A percentile compares a stretch with the other conserved stretches of the same genome.
Evolutionary conservation across 208 protist genomes (phyloP).

Genomic region (Leishmania guyanensis): DNA sequence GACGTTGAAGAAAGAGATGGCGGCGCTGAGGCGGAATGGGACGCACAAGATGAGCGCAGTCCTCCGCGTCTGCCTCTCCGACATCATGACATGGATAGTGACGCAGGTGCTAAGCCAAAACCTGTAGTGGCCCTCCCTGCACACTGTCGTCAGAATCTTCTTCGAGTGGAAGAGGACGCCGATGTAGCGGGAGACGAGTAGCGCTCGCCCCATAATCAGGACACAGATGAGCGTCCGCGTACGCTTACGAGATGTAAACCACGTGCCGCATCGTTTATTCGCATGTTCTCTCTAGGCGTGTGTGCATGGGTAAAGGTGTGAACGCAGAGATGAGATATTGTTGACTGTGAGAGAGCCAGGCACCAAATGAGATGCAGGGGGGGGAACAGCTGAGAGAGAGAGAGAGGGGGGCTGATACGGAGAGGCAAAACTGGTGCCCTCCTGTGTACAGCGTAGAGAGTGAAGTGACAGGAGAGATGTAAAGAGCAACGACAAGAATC

Average conservation of each 20-base stretch:
- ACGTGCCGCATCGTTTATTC: slow-evolving; percentile 43
- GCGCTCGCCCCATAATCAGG: slow-evolving; percentile 38
- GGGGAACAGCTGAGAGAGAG: background rate
- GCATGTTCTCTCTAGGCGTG: background rate
- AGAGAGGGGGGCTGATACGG: background rate
- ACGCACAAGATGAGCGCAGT: slow-evolving; percentile 52
- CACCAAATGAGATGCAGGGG: background rate
- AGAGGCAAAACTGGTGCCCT: background rate
- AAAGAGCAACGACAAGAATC: too few relatives aligned
- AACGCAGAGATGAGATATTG: background rate
- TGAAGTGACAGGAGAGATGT: too few relatives aligned
- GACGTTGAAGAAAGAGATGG: slow-evolving; percentile 57
- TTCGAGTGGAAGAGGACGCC: slow-evolving; percentile 44
- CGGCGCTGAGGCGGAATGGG: slow-evolving; percentile 55
- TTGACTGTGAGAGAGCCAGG: background rate
- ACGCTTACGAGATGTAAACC: slow-evolving; percentile 2
- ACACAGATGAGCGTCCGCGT: slow-evolving; percentile 65
- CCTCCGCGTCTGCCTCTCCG: slow-evolving; percentile 78
- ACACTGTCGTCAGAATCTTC: slow-evolving; percentile 54
- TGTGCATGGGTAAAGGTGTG: background rate
- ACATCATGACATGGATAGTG: slow-evolving; percentile 64
- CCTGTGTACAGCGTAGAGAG: background rate
- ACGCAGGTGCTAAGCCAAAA: slow-evolving; percentile 84
- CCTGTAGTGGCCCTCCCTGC: slow-evolving; percentile 60
- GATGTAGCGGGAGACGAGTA: slow-evolving; percentile 59